A percentile compares a stretch with the other conserved stretches of the same genome.
Evolutionary conservation across 2,329 filamentous ascomycete genomes (phyloP).

Genomic region (Malbranchea zuffiana): DNA sequence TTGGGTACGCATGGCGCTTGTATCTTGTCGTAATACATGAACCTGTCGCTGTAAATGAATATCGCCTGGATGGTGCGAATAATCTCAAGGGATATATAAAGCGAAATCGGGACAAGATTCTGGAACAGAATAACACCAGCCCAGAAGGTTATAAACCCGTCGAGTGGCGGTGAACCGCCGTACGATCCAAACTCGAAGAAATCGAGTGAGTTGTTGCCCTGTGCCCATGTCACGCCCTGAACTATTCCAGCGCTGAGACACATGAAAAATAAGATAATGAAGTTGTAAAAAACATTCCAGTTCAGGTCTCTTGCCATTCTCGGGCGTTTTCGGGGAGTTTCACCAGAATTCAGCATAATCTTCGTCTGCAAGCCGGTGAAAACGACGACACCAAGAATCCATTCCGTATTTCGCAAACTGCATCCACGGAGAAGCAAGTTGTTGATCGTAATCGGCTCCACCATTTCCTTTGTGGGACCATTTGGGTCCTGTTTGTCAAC

Average conservation of each 20-base stretch:
- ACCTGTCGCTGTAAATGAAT: conserved; percentile 92
- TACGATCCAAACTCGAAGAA: conserved; percentile 82
- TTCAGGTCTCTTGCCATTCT: conserved; percentile 88
- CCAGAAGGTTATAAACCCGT: conserved; percentile 96
- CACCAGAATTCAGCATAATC: conserved; percentile 97
- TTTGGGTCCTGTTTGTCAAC: conserved; percentile 52
- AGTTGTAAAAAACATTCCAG: conserved; percentile 96
- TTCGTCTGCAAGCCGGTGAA: conserved; percentile 96
- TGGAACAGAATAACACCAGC: conserved; percentile 89
- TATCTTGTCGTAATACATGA: conserved; percentile 94
- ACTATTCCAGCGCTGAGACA: conserved; percentile 77
- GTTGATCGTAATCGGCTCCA: conserved; percentile 87
- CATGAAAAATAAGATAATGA: conserved; percentile 77
- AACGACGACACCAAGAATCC: conserved; percentile 81
- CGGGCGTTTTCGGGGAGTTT: conserved; percentile 87
- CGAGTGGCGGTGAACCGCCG: conserved; percentile 60
- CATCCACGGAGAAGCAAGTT: conserved; percentile 89
- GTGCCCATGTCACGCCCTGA: conserved; percentile 71
- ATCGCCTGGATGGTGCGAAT: conserved; percentile 85
- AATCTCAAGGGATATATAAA: conserved; percentile 95
- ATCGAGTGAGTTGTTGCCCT: conserved; percentile 59
- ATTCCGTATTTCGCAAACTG: conserved; percentile 89
- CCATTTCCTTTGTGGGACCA: conserved; percentile 61
- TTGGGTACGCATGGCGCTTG: conserved; percentile 95
- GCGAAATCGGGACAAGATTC: conserved; percentile 95